phyloP scores from a whole-genome alignment of 2,329 filamentous ascomycete genomes.

The Cladorrhinum sp. region DNA sequence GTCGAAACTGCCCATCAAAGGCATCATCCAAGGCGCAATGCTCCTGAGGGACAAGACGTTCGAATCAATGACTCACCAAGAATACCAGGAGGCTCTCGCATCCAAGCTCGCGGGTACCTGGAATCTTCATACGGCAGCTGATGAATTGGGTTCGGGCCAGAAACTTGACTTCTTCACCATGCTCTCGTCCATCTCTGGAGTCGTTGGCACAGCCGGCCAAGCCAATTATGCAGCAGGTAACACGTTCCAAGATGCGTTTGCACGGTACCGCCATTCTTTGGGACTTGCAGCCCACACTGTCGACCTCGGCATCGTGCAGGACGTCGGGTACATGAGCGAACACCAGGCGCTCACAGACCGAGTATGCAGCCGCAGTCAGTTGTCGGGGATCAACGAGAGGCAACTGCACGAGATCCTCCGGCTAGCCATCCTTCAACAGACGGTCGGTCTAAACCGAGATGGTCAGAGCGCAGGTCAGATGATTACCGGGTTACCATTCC shows the following conservation, averaged over 20 bases:
- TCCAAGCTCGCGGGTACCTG: slow-evolving; percentile 38
- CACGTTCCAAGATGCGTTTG: slow-evolving; percentile 40
- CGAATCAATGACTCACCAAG: slow-evolving; percentile 31
- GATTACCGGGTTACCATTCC: slow-evolving; percentile 21
- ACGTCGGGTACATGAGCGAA: slow-evolving; percentile 33
- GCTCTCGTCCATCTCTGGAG: slow-evolving; percentile 34
- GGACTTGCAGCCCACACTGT: slow-evolving; percentile 37
- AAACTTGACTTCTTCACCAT: slow-evolving; percentile 39
- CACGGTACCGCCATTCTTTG: slow-evolving; percentile 32
- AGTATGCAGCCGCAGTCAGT: slow-evolving; percentile 16
- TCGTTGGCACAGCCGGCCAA: slow-evolving; percentile 37
- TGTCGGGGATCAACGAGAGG: slow-evolving; percentile 30
- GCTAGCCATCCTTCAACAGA: slow-evolving; percentile 31
- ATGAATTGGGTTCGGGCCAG: slow-evolving; percentile 4
- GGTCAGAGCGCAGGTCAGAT: slow-evolving; percentile 27
- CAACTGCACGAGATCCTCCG: slow-evolving; percentile 29
- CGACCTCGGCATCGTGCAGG: slow-evolving; percentile 38
- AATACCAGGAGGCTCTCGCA: slow-evolving; percentile 30
- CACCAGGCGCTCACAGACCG: not conserved
- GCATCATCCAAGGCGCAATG: slow-evolving; percentile 35
- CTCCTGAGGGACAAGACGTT: slow-evolving; percentile 27
- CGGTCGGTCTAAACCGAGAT: slow-evolving; percentile 10
- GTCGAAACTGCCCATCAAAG: slow-evolving; percentile 18
- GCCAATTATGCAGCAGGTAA: slow-evolving; percentile 43
- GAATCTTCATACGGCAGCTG: slow-evolving; percentile 35